phyloP scores from a whole-genome alignment of 148 eudicot genomes.

The Fagopyrum tataricum region DNA sequence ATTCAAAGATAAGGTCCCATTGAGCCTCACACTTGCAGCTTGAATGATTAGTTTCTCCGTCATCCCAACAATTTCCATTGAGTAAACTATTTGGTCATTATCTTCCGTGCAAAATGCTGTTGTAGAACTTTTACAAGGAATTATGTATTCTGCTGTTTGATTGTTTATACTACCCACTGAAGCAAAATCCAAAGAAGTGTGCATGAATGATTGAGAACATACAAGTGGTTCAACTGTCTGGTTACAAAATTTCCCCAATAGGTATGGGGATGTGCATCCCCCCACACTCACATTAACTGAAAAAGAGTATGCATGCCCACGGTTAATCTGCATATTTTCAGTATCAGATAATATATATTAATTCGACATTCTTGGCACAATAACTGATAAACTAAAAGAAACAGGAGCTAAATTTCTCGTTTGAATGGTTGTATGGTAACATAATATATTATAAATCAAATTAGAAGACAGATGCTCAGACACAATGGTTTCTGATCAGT shows the following conservation, averaged over 20 bases:
- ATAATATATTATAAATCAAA: background rate
- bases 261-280: slow-evolving; percentile 54
- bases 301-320: slow-evolving; percentile 57
- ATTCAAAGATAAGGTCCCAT: slow-evolving; percentile 26
- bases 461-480: background rate
- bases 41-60: slow-evolving; percentile 43
- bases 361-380: background rate
- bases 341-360: background rate
- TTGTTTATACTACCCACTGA: slow-evolving; percentile 15
- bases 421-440: background rate
- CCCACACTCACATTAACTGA: slow-evolving; percentile 71
- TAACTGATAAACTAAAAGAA: background rate
- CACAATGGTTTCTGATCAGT: background rate
- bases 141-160: slow-evolving; percentile 29
- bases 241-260: slow-evolving; percentile 79
- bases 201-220: slow-evolving; percentile 32
- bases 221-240: slow-evolving; percentile 57
- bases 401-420: background rate
- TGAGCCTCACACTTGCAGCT: slow-evolving; percentile 31
- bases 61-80: slow-evolving; percentile 51
- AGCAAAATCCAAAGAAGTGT: slow-evolving; percentile 21
- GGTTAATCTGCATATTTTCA: slow-evolving; percentile 58
- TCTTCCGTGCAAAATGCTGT: slow-evolving; percentile 44
- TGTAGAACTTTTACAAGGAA: slow-evolving; percentile 42
- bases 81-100: slow-evolving; percentile 40